Conservation (phyloP, 768 basidiomycete genomes). For the Mycena capillaripes region DNA sequence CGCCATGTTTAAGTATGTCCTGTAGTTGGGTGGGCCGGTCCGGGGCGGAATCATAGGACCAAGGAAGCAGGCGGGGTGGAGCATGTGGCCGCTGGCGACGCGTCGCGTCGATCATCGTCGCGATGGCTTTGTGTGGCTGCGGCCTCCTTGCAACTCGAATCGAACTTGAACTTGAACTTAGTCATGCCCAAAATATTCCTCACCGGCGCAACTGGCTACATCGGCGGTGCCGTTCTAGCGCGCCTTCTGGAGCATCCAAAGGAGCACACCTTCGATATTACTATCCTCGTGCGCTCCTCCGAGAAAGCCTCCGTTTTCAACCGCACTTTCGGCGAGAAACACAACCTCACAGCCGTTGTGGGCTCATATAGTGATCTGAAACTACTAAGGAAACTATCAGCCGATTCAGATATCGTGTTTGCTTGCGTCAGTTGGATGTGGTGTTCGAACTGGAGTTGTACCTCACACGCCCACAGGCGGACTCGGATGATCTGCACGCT, state of each 20-base stretch:
- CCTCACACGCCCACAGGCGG: conserved; percentile 44
- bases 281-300: conserved; percentile 59
- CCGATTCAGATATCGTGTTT: conserved; percentile 61
- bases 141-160: too few relatives aligned
- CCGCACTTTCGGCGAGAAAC: conserved; percentile 30
- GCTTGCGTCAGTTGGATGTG: conserved; percentile 50
- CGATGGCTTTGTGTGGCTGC: too few relatives aligned
- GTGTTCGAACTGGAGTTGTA: background rate
- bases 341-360: conserved; percentile 50
- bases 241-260: conserved; percentile 61
- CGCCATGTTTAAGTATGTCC: too few relatives aligned
- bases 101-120: background rate
- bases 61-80: background rate
- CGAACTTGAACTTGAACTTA: too few relatives aligned
- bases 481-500: conserved; percentile 55
- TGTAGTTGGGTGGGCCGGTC: background rate
- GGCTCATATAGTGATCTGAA: conserved; percentile 57
- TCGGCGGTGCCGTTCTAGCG: conserved; percentile 67
- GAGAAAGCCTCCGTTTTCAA: conserved; percentile 53
- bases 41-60: conserved; percentile 1
- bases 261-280: conserved; percentile 57
- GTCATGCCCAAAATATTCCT: conserved; percentile 56
- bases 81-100: background rate
- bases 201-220: conserved; percentile 68
- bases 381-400: conserved; percentile 55